Evolutionary conservation across 2,329 filamentous ascomycete species (phyloP).

Genomic region (Gnomoniopsis sp.): DNA sequence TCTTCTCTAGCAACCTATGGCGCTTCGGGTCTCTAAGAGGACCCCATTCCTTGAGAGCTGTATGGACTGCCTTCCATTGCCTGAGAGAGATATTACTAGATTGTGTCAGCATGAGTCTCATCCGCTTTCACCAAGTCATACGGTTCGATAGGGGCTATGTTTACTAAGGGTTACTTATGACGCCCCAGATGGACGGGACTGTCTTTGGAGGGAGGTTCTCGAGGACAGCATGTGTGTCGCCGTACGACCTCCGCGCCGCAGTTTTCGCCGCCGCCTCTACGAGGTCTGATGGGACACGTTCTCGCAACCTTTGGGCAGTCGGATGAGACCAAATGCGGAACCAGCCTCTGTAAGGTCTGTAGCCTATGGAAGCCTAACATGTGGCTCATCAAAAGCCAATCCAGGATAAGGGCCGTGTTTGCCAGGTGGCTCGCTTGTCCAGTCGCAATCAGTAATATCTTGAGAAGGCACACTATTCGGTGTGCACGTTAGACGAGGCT

Average conservation of each 20-base stretch:
- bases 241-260: not conserved
- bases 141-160: not conserved
- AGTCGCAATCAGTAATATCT: not conserved
- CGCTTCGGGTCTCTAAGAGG: not conserved
- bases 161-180: not conserved
- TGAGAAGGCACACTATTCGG: not conserved
- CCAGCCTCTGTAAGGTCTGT: not conserved
- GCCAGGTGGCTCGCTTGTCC: not conserved
- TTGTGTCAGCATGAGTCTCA: not conserved
- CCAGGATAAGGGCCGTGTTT: not conserved
- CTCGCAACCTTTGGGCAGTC: not conserved
- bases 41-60: not conserved
- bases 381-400: not conserved
- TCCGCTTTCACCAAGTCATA: not conserved
- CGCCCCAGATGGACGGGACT: not conserved
- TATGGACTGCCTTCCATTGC: not conserved
- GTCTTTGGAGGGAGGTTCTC: not conserved
- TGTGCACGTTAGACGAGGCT: too few relatives aligned
- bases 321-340: not conserved
- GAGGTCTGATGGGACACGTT: not conserved
- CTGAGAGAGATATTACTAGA: not conserved
- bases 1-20: not conserved
- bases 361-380: not conserved
- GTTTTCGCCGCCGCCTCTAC: not conserved
- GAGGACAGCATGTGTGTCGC: not conserved